Conservation (phyloP, 2,329 filamentous ascomycete species). For the Pezicula neosporulosa region DNA sequence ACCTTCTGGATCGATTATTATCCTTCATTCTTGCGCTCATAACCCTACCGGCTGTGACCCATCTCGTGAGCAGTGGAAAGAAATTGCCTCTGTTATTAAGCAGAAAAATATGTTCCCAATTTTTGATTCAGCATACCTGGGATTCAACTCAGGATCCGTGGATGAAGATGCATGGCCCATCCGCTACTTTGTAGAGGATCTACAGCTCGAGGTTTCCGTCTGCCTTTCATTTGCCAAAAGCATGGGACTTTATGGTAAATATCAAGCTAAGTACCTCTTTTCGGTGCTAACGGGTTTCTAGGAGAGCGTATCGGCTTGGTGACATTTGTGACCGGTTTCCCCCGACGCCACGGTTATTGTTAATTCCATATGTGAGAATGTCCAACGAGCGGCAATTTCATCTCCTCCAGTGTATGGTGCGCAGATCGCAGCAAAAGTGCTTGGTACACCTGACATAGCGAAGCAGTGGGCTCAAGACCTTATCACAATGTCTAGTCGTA, state of each 20-base stretch:
- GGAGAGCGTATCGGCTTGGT: slow-evolving; percentile 12
- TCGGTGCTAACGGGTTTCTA: neutral
- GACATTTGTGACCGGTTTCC: slow-evolving; percentile 21
- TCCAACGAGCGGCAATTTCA: slow-evolving; percentile 31
- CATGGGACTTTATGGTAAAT: slow-evolving; percentile 43
- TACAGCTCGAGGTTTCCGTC: slow-evolving; percentile 47
- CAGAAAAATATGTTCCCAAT: slow-evolving; percentile 25
- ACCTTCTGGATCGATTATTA: slow-evolving; percentile 22
- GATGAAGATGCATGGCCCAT: slow-evolving; percentile 30
- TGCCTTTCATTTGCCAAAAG: slow-evolving; percentile 62
- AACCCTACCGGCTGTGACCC: slow-evolving; percentile 41
- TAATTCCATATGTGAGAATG: slow-evolving; percentile 28
- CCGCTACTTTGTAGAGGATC: slow-evolving; percentile 28
- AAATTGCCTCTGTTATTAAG: slow-evolving; percentile 21
- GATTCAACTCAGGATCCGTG: slow-evolving; percentile 27
- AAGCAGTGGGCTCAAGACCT: slow-evolving; percentile 33
- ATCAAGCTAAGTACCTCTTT: slow-evolving; percentile 4
- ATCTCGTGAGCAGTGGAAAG: slow-evolving; percentile 29
- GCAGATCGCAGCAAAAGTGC: slow-evolving; percentile 30
- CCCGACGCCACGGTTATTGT: slow-evolving; percentile 12
- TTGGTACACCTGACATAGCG: slow-evolving; percentile 23
- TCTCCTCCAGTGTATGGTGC: slow-evolving; percentile 34
- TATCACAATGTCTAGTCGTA: slow-evolving; percentile 32
- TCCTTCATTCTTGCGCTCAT: slow-evolving; percentile 40
- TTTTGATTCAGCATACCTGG: slow-evolving; percentile 31